Conservation (phyloP, 352 stramenopile species). For the Phytophthora colocasiae region DNA sequence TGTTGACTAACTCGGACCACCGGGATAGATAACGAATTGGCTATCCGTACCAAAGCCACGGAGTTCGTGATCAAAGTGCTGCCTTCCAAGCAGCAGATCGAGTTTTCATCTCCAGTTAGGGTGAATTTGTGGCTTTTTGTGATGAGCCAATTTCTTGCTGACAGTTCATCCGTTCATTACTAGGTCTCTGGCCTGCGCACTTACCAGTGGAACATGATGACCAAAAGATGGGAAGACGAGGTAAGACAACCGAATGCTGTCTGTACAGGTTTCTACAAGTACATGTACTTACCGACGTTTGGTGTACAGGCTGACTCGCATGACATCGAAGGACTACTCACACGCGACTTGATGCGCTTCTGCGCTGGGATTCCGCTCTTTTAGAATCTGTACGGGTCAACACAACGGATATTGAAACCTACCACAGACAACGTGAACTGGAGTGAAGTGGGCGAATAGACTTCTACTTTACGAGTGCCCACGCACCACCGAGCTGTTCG, state of each 20-base stretch:
- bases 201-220: constrained; percentile 81
- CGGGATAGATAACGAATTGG: constrained; percentile 44
- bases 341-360: constrained; percentile 82
- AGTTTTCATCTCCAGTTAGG: constrained; percentile 66
- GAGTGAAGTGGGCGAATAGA: constrained; percentile 16
- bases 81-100: constrained; percentile 69
- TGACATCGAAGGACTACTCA: constrained; percentile 83
- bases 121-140: not conserved
- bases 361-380: constrained; percentile 78
- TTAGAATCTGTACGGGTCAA: constrained; percentile 30
- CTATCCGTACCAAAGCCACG: constrained; percentile 55
- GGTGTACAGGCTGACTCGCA: constrained; percentile 65
- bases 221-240: constrained; percentile 81
- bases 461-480: constrained; percentile 39
- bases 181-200: constrained; percentile 76
- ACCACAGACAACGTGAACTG: constrained; percentile 17
- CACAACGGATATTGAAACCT: not conserved
- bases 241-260: constrained; percentile 29
- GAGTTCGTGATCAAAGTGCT: constrained; percentile 74
- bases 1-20: too few relatives aligned
- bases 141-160: not conserved
- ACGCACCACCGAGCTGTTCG: constrained; percentile 29
- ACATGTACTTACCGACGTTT: constrained; percentile 13
- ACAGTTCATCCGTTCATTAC: not conserved
- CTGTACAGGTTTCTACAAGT: too few relatives aligned